These are phyloP conservation scores for Ulota crispa DNA, from an alignment of 225 moss, liverwort and hornwort genomes.

Conservation along the genomic window DNA sequence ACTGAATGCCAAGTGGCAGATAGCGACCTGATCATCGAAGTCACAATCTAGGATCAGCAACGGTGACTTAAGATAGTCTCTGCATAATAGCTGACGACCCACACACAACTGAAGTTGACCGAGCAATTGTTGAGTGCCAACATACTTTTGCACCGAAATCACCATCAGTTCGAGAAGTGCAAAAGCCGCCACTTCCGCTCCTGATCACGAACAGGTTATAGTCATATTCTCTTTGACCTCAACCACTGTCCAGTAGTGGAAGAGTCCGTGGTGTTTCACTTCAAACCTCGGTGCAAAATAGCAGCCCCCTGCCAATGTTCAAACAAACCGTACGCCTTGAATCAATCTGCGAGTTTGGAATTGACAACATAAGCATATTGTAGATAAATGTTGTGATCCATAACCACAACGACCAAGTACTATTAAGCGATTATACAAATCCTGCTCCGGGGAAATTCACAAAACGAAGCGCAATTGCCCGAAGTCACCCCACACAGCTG, in stretches of 20 bases:
- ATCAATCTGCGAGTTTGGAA: not conserved
- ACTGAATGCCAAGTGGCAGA: constrained; percentile 58
- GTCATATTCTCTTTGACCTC: constrained; percentile 31
- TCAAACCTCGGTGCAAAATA: not conserved
- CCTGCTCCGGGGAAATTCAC: not conserved
- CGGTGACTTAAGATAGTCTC: not conserved
- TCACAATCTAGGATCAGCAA: not conserved
- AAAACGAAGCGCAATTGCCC: not conserved
- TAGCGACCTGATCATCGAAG: constrained; percentile 39
- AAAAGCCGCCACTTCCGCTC: constrained; percentile 70
- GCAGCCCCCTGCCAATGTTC: not conserved
- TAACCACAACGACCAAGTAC: not conserved
- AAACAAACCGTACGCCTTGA: not conserved
- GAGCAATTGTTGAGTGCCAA: not conserved
- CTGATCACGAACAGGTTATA: constrained; percentile 77
- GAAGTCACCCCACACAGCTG: not conserved
- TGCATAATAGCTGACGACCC: not conserved
- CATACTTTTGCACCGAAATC: constrained; percentile 67
- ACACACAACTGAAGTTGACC: not conserved
- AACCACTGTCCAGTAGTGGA: constrained; percentile 11
- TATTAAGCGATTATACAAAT: not conserved
- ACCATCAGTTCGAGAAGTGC: constrained; percentile 59
- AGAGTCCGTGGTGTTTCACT: constrained; percentile 25
- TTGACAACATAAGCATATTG: not conserved
- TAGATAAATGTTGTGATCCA: not conserved